Evolutionary conservation across 768 basidiomycete genomes (phyloP), one percentile per base, ranked within the genome.

Genomic region (Gyrodon lividus): DNA sequence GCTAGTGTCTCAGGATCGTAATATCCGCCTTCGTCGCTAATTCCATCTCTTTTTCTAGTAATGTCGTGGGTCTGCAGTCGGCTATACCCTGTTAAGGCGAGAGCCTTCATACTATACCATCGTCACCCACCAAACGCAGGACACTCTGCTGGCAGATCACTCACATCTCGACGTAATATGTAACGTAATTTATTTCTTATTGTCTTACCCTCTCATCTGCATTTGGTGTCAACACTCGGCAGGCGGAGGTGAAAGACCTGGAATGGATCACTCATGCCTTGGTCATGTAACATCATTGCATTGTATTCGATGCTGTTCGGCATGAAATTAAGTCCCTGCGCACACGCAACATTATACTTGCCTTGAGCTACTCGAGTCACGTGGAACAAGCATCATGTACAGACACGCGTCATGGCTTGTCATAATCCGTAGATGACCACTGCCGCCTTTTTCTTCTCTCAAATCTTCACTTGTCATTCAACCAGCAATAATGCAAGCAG

Each of bases 101-200:
- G 50, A 47, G 39, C 30, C 52, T 52, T 61, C 61, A 51, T 70
- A 68, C 46, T 54, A 61, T 68, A 68, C 56, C 48, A 62, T 58
- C 58, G 43, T 55, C 62, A 51, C 39, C 43, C 55, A 54, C 62
- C 60, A 57, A 64, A 56, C 46, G 58, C 67, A 47, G 67, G 62
- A 47, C 68, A 38, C 52, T 67, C 66, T 63, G 65, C 58, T 48
- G 43, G 31, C 55, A 51, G 58, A 65, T 30, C 47, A 50, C 54
- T 54, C 46, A 28, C 30, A 33, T 48, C 17, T 51, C 50, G 48
- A 54, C 69, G 54, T 69, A 70, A 70, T 67, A 43, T 55, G 55
- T 67, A 69, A 47, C 56, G 57, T 70, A 61, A 61, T 49, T 55
- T 58, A 57, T 60, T 54, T 50, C 57, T 57, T 54, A 62, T 59